Conservation (phyloP, 2,329 filamentous ascomycete species). For the Pyricularia pennisetigena region DNA sequence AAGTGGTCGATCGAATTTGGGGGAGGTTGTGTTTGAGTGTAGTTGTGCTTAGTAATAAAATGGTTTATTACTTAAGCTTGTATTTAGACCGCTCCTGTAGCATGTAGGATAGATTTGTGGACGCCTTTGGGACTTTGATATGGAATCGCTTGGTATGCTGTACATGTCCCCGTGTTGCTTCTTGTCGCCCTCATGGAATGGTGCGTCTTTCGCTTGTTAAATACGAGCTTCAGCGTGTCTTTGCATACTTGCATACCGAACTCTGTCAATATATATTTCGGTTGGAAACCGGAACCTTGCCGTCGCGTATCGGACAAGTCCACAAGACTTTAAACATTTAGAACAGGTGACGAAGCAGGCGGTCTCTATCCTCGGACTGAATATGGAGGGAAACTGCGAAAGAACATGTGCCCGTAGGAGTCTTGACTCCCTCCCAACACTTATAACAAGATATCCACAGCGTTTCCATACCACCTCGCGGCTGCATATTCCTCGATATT, state of each 20-base stretch:
- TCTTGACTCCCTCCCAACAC: too few species aligned
- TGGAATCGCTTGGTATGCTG: background rate
- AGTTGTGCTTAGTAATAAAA: background rate
- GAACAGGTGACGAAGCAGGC: too few species aligned
- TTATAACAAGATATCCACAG: too few species aligned
- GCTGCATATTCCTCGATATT: too few species aligned
- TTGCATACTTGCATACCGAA: background rate
- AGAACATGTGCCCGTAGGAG: too few species aligned
- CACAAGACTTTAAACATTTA: too few species aligned
- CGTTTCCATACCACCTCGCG: too few species aligned
- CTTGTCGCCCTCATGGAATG: background rate
- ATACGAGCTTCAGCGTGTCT: background rate
- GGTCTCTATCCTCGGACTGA: too few species aligned
- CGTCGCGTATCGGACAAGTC: background rate
- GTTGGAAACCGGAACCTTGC: background rate
- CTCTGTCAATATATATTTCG: background rate
- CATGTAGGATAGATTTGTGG: background rate
- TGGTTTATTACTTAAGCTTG: background rate
- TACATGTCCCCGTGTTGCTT: background rate
- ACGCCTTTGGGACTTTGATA: background rate
- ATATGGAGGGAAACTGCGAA: too few species aligned
- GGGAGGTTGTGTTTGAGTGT: too few species aligned
- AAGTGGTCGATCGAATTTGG: background rate
- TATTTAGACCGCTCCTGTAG: background rate
- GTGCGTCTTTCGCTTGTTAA: background rate